These are phyloP conservation scores for Coelastrella sp. DNA, from an alignment of 139 green algal species.

Conservation along the genomic window DNA sequence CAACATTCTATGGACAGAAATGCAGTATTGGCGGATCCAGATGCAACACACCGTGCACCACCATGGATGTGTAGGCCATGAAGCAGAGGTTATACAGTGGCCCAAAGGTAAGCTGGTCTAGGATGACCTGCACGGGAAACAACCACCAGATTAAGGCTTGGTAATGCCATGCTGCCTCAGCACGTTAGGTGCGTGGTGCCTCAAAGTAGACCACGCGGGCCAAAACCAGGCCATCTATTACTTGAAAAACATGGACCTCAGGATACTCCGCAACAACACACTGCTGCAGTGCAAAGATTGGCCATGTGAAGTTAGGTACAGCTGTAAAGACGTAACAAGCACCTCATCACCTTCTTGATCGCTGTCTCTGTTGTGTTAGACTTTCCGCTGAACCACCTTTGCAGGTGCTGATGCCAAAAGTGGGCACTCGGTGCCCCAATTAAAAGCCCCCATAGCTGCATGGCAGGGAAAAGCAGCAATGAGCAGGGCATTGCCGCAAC, in stretches of 20 bases:
- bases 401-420: constrained; percentile 73
- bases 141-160: neutral
- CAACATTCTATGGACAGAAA: neutral
- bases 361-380: constrained; percentile 60
- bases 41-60: constrained; percentile 55
- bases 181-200: neutral
- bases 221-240: too few relatives aligned
- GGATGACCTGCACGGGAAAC: constrained; percentile 59
- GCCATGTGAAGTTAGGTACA: too few relatives aligned
- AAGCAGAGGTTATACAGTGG: constrained; percentile 75
- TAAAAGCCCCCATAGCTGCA: constrained; percentile 69
- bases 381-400: constrained; percentile 62
- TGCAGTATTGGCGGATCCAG: neutral
- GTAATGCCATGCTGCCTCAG: neutral
- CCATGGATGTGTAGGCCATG: constrained; percentile 66
- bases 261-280: too few relatives aligned
- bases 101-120: constrained; percentile 81
- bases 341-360: constrained; percentile 56
- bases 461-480: too few relatives aligned
- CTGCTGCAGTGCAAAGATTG: too few relatives aligned
- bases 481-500: too few relatives aligned
- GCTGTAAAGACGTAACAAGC: neutral
- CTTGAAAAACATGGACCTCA: too few relatives aligned
- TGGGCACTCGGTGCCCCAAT: constrained; percentile 60
- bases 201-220: neutral